phyloP scores from a whole-genome alignment of 2,329 filamentous ascomycete genomes.

The Boeremia lycopersici region DNA sequence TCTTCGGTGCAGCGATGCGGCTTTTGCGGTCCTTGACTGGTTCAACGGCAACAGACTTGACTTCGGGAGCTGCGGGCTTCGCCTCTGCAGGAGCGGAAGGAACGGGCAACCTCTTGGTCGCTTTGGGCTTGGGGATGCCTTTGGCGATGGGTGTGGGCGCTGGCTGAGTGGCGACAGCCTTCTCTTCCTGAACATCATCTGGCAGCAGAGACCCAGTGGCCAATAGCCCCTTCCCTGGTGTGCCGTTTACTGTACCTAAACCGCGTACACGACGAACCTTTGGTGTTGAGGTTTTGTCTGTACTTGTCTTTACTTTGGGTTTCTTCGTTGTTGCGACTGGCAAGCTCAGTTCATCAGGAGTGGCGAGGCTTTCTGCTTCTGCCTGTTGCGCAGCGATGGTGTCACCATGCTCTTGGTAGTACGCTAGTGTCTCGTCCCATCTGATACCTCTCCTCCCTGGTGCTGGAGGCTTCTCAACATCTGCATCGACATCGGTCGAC shows the following conservation, averaged over 20 bases:
- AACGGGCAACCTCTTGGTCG: constrained; percentile 29
- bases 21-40: constrained; percentile 35
- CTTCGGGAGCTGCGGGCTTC: constrained; percentile 29
- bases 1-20: constrained; percentile 43
- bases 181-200: constrained; percentile 32
- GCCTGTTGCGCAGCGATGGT: constrained; percentile 33
- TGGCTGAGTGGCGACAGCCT: constrained; percentile 11
- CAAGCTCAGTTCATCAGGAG: constrained; percentile 41
- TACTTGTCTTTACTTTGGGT: constrained; percentile 23
- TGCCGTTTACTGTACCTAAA: constrained; percentile 46
- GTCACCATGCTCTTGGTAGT: constrained; percentile 51
- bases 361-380: constrained; percentile 39
- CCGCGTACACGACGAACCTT: constrained; percentile 40
- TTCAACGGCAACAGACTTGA: constrained; percentile 31
- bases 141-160: constrained; percentile 13
- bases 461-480: constrained; percentile 16
- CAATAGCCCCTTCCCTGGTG: constrained; percentile 46
- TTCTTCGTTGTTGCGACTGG: constrained; percentile 30
- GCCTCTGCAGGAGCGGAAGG: constrained; percentile 20
- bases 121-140: constrained; percentile 25
- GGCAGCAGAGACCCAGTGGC: constrained; percentile 38
- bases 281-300: constrained; percentile 39
- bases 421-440: constrained; percentile 56
- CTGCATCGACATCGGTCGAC: constrained; percentile 10
- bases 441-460: constrained; percentile 45